These are phyloP conservation scores for Trichomonas gallinae DNA, from an alignment of 208 protist genomes.

Conservation along the genomic window DNA sequence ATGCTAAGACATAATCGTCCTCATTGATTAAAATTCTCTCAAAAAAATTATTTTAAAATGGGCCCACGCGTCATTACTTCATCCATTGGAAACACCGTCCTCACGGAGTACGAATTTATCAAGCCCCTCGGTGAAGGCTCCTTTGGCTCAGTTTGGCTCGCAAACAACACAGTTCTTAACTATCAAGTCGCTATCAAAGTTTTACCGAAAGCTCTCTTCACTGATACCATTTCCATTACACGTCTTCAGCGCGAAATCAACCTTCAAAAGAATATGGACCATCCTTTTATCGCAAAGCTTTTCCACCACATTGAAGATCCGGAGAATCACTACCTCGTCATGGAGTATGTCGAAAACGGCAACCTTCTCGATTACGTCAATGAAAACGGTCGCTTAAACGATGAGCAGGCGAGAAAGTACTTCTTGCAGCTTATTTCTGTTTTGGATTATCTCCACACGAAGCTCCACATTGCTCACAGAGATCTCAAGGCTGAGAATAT, in stretches of 20 bases:
- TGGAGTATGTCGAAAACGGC: background rate
- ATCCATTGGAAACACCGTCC: background rate
- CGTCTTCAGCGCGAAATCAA: background rate
- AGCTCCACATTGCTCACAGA: background rate
- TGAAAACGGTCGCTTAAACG: background rate
- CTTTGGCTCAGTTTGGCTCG: background rate
- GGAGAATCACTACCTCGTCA: background rate
- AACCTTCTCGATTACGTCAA: background rate
- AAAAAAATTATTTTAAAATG: background rate
- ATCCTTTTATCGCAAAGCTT: background rate
- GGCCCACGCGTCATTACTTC: background rate
- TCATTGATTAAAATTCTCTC: background rate
- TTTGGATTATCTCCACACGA: background rate
- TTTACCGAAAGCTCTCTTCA: background rate
- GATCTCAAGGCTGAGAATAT: slow-evolving; percentile 10
- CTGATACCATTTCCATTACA: background rate
- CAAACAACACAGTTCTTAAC: background rate
- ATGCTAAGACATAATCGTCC: background rate
- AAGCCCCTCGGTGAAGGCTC: background rate
- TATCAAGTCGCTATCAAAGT: background rate
- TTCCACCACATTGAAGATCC: background rate
- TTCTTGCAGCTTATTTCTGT: background rate
- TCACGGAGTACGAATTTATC: background rate
- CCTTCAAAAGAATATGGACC: background rate
- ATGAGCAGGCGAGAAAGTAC: background rate